These are phyloP conservation scores for Astrephomene gubernaculifera DNA, from an alignment of 139 green algal species.

Conservation along the genomic window DNA sequence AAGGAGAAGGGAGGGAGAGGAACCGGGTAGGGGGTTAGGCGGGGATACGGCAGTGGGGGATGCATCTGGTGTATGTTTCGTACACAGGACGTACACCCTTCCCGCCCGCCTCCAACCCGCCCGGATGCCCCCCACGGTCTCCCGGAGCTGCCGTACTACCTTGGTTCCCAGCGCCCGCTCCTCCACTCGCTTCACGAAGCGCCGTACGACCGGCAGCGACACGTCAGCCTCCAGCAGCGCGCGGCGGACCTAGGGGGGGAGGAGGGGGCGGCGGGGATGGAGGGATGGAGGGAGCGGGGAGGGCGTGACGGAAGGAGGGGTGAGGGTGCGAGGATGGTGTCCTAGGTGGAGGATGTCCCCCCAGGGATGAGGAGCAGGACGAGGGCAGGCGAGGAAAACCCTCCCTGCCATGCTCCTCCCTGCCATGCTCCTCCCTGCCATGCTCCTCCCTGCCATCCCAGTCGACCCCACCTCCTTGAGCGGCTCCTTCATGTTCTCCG, in stretches of 20 bases:
- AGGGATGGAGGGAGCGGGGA: background rate
- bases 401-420: too few species aligned
- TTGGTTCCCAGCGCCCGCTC: conserved; percentile 83
- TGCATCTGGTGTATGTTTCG: too few species aligned
- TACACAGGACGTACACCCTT: too few species aligned
- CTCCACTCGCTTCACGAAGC: conserved; percentile 93
- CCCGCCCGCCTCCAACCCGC: too few species aligned
- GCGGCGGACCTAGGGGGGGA: conserved; percentile 78
- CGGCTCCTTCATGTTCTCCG: conserved; percentile 96
- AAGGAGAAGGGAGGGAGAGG: background rate
- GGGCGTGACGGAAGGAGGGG: too few species aligned
- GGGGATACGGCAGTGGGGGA: background rate
- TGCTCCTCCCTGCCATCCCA: background rate
- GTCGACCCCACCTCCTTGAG: conserved; percentile 46
- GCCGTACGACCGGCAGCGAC: conserved; percentile 92
- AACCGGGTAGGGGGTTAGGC: background rate
- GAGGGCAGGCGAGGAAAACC: too few species aligned
- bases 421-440: background rate
- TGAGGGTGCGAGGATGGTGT: too few species aligned
- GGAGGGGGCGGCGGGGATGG: background rate
- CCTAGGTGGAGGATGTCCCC: too few species aligned
- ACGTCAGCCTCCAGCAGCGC: conserved; percentile 98
- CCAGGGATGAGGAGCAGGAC: too few species aligned
- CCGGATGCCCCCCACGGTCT: too few species aligned
- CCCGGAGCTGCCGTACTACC: too few species aligned